phyloP scores from a whole-genome alignment of 768 basidiomycete genomes.

The Podaxis pistillaris region DNA sequence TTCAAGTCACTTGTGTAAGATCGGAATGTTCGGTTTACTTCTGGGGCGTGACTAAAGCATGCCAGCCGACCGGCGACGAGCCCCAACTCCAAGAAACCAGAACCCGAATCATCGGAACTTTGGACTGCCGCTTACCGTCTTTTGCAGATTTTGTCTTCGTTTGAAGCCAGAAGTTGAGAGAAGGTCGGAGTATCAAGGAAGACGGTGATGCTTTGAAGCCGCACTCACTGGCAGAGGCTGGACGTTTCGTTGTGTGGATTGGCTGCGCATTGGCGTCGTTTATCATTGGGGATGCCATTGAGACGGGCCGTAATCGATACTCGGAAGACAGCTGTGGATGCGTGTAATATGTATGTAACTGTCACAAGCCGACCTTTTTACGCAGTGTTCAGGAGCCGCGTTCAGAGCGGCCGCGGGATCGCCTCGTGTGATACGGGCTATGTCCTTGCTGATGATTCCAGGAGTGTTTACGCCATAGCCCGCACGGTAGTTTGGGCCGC shows the following conservation, averaged over 20 bases:
- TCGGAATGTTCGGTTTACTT: not conserved
- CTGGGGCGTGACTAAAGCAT: not conserved
- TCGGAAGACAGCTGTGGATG: not conserved
- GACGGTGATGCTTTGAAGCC: not conserved
- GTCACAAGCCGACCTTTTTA: not conserved
- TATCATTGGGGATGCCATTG: not conserved
- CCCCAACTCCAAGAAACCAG: not conserved
- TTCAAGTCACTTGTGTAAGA: not conserved
- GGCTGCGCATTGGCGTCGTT: not conserved
- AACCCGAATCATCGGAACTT: not conserved
- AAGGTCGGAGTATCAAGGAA: not conserved
- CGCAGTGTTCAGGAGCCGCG: not conserved
- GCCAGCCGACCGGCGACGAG: not conserved
- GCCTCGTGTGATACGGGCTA: conserved; percentile 5
- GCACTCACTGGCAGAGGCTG: not conserved
- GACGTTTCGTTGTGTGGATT: not conserved
- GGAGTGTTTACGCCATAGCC: not conserved
- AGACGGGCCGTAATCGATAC: not conserved
- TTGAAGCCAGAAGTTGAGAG: not conserved
- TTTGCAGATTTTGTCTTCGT: not conserved
- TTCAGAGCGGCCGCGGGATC: not conserved
- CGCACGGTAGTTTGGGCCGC: not conserved
- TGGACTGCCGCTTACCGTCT: not conserved
- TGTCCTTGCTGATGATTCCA: not conserved
- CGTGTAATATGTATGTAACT: too few species aligned